Conservation (phyloP, 495 filamentous ascomycete genomes). For the Entonaema liquescens region DNA sequence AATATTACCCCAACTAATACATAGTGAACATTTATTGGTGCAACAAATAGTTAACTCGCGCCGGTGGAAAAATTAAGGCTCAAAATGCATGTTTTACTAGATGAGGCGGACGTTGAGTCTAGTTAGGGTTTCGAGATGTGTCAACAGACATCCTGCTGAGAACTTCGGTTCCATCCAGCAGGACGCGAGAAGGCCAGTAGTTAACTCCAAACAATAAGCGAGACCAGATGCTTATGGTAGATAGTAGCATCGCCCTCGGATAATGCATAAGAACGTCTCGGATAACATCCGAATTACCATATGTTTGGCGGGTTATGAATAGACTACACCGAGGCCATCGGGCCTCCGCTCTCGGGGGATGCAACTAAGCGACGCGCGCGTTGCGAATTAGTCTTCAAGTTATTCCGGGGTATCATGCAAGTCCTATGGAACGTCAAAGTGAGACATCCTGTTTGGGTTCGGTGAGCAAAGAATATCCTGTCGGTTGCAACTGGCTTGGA, state of each 20-base stretch:
- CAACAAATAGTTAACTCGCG: conserved; percentile 16
- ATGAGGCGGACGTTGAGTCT: conserved; percentile 32
- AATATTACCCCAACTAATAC: conserved; percentile 22
- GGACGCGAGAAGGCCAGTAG: conserved; percentile 17
- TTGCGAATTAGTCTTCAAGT: conserved; percentile 6
- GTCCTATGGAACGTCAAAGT: conserved; percentile 18
- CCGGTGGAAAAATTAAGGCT: conserved; percentile 36
- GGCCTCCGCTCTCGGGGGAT: conserved; percentile 11
- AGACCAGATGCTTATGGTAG: conserved; percentile 15
- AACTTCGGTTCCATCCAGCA: conserved; percentile 20
- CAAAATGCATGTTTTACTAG: conserved; percentile 34
- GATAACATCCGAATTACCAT: conserved; percentile 20
- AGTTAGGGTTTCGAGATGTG: conserved; percentile 27
- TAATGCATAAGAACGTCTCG: conserved; percentile 20
- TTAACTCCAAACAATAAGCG: conserved; percentile 26
- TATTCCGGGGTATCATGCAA: conserved; percentile 22
- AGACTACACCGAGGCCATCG: conserved; percentile 36
- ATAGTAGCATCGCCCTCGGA: conserved; percentile 21
- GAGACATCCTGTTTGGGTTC: conserved; percentile 34
- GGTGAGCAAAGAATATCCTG: conserved; percentile 34
- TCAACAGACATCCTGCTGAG: conserved; percentile 18
- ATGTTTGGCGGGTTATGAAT: conserved; percentile 9
- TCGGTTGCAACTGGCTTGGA: conserved; percentile 18
- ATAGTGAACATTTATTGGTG: conserved; percentile 23
- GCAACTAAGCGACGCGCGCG: conserved; percentile 10